Evolutionary conservation across 106 monocot genomes (phyloP).

Genomic region (Dioscorea alata): DNA sequence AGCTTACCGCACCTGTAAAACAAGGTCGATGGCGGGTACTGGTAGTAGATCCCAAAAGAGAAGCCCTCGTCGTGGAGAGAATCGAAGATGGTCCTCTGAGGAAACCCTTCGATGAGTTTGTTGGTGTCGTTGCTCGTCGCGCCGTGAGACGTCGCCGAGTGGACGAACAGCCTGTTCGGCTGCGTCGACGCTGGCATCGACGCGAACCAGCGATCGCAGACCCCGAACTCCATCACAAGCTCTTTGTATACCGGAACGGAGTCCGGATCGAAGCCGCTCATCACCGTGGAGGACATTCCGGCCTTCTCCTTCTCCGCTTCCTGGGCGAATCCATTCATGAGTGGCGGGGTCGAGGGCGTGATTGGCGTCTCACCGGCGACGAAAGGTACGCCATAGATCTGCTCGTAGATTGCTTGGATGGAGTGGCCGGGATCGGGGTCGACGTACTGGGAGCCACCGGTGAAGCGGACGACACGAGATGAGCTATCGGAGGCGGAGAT

Average conservation of each 20-base stretch:
- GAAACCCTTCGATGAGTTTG: conserved; percentile 56
- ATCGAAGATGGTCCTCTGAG: conserved; percentile 90
- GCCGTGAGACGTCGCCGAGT: conserved; percentile 89
- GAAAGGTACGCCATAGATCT: conserved; percentile 64
- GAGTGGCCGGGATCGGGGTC: conserved; percentile 96
- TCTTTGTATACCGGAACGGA: conserved; percentile 73
- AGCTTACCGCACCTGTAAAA: conserved; percentile 59
- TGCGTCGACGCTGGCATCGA: conserved; percentile 87
- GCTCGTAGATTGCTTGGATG: conserved; percentile 93
- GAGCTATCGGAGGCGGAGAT: conserved; percentile 50
- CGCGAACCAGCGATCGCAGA: conserved; percentile 95
- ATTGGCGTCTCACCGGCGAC: conserved; percentile 36
- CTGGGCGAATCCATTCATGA: conserved; percentile 88
- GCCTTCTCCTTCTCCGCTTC: conserved; percentile 55
- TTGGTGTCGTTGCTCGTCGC: conserved; percentile 63
- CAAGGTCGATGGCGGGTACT: conserved; percentile 73
- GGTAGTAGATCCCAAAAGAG: conserved; percentile 84
- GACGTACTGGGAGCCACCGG: conserved; percentile 56
- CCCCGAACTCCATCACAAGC: conserved; percentile 69
- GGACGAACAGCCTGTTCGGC: conserved; percentile 83
- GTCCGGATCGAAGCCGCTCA: conserved; percentile 82
- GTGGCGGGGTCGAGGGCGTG: conserved; percentile 36
- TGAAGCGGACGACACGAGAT: conserved; percentile 45
- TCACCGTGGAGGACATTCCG: conserved; percentile 59
- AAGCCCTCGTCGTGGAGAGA: conserved; percentile 59